Percentiles rank a stretch among this genome's conserved stretches.
Conservation (phyloP, 768 basidiomycete genomes). For the Pleurotus eryngii region DNA sequence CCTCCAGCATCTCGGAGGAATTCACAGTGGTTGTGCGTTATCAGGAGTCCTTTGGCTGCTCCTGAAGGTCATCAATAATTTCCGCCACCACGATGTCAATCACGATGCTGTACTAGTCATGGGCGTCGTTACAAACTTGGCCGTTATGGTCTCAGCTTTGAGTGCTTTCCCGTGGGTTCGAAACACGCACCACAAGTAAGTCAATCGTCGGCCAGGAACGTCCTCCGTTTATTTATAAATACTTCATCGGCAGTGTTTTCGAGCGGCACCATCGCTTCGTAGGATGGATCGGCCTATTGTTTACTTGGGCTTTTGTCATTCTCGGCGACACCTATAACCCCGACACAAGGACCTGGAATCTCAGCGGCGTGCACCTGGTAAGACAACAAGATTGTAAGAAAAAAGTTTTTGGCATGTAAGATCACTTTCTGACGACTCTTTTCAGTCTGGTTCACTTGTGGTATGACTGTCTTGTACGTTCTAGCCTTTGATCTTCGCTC, state of each 20-base stretch:
- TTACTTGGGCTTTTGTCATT: slow-evolving; percentile 63
- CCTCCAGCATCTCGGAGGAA: slow-evolving; percentile 69
- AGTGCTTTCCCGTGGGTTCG: slow-evolving; percentile 79
- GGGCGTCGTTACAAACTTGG: slow-evolving; percentile 56
- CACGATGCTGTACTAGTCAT: slow-evolving; percentile 57
- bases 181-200: slow-evolving; percentile 78
- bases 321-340: slow-evolving; percentile 62
- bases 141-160: slow-evolving; percentile 54
- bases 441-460: slow-evolving; percentile 62
- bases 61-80: slow-evolving; percentile 57
- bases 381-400: slow-evolving; percentile 57
- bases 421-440: background rate
- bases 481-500: background rate
- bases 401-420: background rate
- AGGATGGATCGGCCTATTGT: slow-evolving; percentile 64
- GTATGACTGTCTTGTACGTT: slow-evolving; percentile 71
- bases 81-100: slow-evolving; percentile 43
- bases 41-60: slow-evolving; percentile 72
- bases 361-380: slow-evolving; percentile 49
- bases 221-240: slow-evolving; percentile 2
- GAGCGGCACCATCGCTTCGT: slow-evolving; percentile 79
- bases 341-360: slow-evolving; percentile 52
- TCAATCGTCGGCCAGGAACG: background rate
- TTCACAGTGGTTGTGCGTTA: slow-evolving; percentile 72
- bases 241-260: slow-evolving; percentile 51